Evolutionary conservation across 768 basidiomycete species (phyloP), one percentile per base, ranked within the genome.

Genomic region (Daedaleopsis sinensis): DNA sequence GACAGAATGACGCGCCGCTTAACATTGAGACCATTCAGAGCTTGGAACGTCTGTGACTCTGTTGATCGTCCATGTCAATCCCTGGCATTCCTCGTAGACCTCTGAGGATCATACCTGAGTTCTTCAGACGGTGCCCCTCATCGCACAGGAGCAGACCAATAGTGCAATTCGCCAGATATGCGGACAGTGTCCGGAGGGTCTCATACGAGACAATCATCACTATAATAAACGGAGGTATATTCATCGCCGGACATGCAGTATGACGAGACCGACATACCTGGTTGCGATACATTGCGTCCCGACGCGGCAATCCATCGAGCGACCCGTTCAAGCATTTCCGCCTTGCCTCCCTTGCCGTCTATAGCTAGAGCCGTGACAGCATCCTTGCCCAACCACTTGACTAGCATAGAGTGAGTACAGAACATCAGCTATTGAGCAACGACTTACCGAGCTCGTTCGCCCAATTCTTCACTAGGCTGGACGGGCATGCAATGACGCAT

Each of bases 131-230:
- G 78, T 99, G 96, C 5, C 96, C 96, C 78, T 99, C 96, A 68
- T 99, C 96, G 63, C 94, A 96, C 35, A 99, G 84, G n/a, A 99
- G 76, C 16, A 99, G 76, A 2, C 97, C 97, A 50, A 99, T 91
- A 54, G 80, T 86, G 64, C 91, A 93, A 58, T 82, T 84, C 4
- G 87, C 87, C 12, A 98, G 80, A 68, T 96, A 85, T 0, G 75
- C 85, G 9, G 88, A 82, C 13, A 98, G 78, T 5, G 89, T 89
- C 19, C 96, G 87, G 54, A 99, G 82, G 0, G 94, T 96, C 73
- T 99, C 96, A 66, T 99, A 99, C 0, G 97, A 98, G 6, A 97
- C 95, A 65, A 99, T 98, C 92, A 99, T 94, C 48, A 98, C 96
- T 96, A 62, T 46, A 39, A 55, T 21, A 39, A 23, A 5, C n/a